A percentile compares a stretch with the other conserved stretches of the same genome.
These are phyloP conservation scores for Amorphotheca resinae DNA, from an alignment of 495 filamentous ascomycete genomes.

Conservation along the genomic window DNA sequence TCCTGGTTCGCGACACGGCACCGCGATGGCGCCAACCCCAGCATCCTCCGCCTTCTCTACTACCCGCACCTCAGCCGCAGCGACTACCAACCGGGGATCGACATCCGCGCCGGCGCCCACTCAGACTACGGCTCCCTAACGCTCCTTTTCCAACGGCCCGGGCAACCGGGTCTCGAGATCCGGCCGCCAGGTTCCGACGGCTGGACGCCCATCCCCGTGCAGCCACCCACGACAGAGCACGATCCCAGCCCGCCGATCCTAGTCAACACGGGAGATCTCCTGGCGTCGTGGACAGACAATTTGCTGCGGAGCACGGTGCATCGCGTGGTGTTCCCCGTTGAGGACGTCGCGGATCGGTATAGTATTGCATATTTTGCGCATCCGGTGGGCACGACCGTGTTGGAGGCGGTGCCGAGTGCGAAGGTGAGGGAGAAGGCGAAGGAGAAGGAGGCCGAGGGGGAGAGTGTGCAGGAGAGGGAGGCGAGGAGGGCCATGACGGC, in stretches of 20 bases:
- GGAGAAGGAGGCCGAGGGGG: conserved; percentile 23
- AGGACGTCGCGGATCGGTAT: conserved; percentile 56
- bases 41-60: conserved; percentile 71
- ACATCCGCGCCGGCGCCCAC: conserved; percentile 71
- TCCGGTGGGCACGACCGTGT: conserved; percentile 55
- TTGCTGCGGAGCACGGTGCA: conserved; percentile 78
- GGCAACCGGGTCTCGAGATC: conserved; percentile 81
- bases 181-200: conserved; percentile 33
- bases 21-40: conserved; percentile 49
- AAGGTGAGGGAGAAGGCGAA: conserved; percentile 25
- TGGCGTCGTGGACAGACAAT: conserved; percentile 85
- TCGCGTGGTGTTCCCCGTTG: conserved; percentile 65
- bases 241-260: conserved; percentile 63
- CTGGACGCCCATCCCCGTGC: conserved; percentile 54
- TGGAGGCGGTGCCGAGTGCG: conserved; percentile 65
- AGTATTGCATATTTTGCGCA: conserved; percentile 90
- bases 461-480: conserved; percentile 23
- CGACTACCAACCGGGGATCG: conserved; percentile 34
- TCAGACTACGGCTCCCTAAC: conserved; percentile 86
- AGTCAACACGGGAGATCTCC: conserved; percentile 84
- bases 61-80: conserved; percentile 47
- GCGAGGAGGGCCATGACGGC: conserved; percentile 54
- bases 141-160: conserved; percentile 71
- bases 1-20: conserved; percentile 68
- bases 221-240: conserved; percentile 35